A percentile compares a stretch with the other conserved stretches of the same genome.
phyloP scores from a whole-genome alignment of 345 rosid genomes.

The Brassica nigra region DNA sequence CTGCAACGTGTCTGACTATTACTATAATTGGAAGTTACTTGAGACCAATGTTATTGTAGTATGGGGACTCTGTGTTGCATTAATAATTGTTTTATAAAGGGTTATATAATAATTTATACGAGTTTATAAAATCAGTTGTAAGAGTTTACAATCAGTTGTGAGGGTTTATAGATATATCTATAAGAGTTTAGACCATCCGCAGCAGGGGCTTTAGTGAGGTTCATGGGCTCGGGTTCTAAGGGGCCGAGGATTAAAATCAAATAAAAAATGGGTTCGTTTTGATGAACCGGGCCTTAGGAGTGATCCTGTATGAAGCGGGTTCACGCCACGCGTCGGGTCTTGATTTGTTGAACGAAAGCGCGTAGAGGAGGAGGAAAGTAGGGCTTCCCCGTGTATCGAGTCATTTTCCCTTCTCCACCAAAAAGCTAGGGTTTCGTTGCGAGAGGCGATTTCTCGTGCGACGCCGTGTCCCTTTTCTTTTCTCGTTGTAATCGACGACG shows the following conservation, averaged over 20 bases:
- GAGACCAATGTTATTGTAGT: conserved; percentile 40
- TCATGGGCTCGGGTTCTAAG: neutral
- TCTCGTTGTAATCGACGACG: no score
- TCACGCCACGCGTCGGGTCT: neutral
- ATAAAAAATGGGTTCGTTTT: neutral
- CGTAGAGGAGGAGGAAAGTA: neutral
- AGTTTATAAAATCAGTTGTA: no score
- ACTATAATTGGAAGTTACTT: conserved; percentile 40
- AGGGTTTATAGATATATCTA: no score
- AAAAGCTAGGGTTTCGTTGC: neutral
- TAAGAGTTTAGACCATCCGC: no score
- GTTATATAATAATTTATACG: no score
- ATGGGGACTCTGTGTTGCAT: conserved; percentile 45
- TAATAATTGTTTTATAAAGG: no score
- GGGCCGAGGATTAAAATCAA: neutral
- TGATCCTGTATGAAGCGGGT: neutral
- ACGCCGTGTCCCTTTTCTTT: no score
- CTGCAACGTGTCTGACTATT: conserved; percentile 40
- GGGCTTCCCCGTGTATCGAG: neutral
- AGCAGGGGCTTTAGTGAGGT: neutral
- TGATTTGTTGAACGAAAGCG: no score
- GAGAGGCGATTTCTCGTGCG: no score
- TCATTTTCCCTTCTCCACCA: neutral
- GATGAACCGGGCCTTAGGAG: neutral
- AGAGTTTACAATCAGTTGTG: no score